These are phyloP conservation scores for Entomortierella parvispora DNA, from an alignment of 192 early-diverging fungal genomes.

Conservation along the genomic window DNA sequence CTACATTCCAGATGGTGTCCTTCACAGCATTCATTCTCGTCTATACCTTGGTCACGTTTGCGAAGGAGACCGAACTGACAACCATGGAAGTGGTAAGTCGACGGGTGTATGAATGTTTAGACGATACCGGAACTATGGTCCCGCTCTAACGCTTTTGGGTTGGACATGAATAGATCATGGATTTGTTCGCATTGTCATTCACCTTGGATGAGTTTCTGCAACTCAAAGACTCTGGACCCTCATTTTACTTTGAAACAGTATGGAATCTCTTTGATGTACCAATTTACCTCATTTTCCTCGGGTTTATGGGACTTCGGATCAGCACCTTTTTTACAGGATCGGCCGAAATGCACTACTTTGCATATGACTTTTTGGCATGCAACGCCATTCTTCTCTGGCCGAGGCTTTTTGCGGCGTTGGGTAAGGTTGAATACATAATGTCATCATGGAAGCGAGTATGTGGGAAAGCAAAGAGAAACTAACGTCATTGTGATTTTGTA, in stretches of 20 bases:
- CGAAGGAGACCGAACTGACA: conserved; percentile 27
- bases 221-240: conserved; percentile 49
- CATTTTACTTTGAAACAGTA: conserved; percentile 56
- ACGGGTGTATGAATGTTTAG: not conserved
- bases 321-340: conserved; percentile 33
- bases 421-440: too few species aligned
- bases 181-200: conserved; percentile 37
- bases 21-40: conserved; percentile 51
- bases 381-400: conserved; percentile 56
- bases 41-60: conserved; percentile 50
- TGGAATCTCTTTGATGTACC: conserved; percentile 59
- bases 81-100: conserved; percentile 34
- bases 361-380: conserved; percentile 52
- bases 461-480: too few species aligned
- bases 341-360: conserved; percentile 29
- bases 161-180: conserved; percentile 38
- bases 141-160: too few species aligned
- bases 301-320: conserved; percentile 41
- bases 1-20: conserved; percentile 47
- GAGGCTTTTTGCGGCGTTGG: conserved; percentile 52
- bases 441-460: too few species aligned
- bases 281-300: conserved; percentile 48
- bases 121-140: too few species aligned
- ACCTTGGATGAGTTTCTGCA: conserved; percentile 49
- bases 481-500: too few species aligned